A percentile compares a stretch with the other conserved stretches of the same genome.
These are phyloP conservation scores for Rhodotorula sp. DNA, from an alignment of 1,284 basidiomycete genomes.

Conservation along the genomic window DNA sequence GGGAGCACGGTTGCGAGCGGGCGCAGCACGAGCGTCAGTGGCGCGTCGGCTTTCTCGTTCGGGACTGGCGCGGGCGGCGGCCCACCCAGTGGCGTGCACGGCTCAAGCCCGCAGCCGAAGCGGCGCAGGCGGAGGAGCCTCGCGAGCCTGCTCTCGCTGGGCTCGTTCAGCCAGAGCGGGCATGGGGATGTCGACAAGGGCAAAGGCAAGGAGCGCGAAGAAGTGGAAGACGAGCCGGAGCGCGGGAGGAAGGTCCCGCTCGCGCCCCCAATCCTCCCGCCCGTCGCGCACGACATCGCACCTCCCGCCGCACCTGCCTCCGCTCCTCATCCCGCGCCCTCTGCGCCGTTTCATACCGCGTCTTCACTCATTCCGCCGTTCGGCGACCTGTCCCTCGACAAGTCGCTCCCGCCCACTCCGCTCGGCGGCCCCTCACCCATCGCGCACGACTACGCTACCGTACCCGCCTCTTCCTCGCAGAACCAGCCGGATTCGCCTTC, in stretches of 20 bases:
- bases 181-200: not conserved
- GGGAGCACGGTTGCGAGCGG: not conserved
- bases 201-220: not conserved
- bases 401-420: conserved; percentile 38
- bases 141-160: conserved; percentile 26
- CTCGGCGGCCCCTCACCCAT: not conserved
- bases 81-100: not conserved
- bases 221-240: not conserved
- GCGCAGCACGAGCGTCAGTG: conserved; percentile 8
- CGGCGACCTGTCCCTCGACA: conserved; percentile 25
- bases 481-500: not conserved
- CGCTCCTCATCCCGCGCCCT: not conserved
- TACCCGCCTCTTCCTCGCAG: not conserved
- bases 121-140: conserved; percentile 17
- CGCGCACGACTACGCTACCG: not conserved
- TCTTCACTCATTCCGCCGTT: not conserved
- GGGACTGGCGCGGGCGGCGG: no score
- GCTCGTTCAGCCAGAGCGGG: conserved; percentile 3
- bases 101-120: conserved; percentile 17
- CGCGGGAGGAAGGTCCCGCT: not conserved
- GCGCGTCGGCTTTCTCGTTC: not conserved
- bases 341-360: not conserved
- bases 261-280: conserved; percentile 2
- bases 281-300: not conserved
- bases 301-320: not conserved